Conservation (phyloP, 495 filamentous ascomycete species). For the Penicillium nucicola region DNA sequence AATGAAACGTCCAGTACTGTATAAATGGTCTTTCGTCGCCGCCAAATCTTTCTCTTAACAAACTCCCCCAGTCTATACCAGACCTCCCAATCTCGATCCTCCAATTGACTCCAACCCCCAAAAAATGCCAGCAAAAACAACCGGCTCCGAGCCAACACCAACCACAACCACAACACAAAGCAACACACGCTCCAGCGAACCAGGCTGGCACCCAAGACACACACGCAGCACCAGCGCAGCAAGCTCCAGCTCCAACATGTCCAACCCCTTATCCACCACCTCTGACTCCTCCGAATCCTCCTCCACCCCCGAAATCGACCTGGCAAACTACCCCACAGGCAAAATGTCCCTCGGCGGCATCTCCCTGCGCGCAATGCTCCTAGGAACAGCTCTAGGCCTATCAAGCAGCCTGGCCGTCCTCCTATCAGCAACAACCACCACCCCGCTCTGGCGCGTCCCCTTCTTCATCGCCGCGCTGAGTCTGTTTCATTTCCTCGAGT, state of each 20-base stretch:
- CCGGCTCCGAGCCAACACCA: slow-evolving; percentile 11
- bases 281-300: slow-evolving; percentile 4
- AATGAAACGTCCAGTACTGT: slow-evolving; percentile 1
- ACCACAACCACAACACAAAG: slow-evolving; percentile 4
- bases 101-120: background rate
- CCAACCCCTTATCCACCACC: slow-evolving; percentile 3
- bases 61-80: too few species aligned
- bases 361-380: slow-evolving; percentile 65
- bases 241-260: background rate
- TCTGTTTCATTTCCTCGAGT: slow-evolving; percentile 95
- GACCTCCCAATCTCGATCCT: background rate
- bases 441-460: slow-evolving; percentile 74
- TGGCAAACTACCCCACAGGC: slow-evolving; percentile 50
- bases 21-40: background rate
- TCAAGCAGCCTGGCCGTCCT: slow-evolving; percentile 41
- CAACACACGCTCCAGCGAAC: background rate
- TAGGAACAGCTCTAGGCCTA: slow-evolving; percentile 50
- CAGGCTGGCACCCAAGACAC: slow-evolving; percentile 20
- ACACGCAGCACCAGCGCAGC: too few species aligned
- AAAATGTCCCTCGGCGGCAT: slow-evolving; percentile 75
- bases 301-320: slow-evolving; percentile 17
- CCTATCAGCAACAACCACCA: slow-evolving; percentile 29
- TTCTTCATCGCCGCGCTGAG: slow-evolving; percentile 76
- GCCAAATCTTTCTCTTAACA: too few species aligned
- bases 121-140: slow-evolving; percentile 12